These are phyloP conservation scores for Sphaerulina musiva DNA, from an alignment of 2,329 filamentous ascomycete species.

Conservation along the genomic window DNA sequence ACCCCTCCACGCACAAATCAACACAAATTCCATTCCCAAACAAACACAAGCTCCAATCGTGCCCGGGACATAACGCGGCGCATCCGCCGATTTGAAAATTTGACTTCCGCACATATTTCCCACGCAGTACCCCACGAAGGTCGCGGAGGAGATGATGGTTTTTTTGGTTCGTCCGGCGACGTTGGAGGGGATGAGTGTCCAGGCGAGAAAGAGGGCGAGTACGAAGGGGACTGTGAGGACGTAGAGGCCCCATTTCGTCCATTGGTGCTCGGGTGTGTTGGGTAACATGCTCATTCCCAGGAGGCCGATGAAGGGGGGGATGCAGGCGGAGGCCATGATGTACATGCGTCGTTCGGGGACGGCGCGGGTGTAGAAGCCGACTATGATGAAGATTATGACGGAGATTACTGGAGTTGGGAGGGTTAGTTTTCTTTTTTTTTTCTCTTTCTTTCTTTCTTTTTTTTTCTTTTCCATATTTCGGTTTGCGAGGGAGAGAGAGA, in stretches of 20 bases:
- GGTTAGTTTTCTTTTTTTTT: too few relatives aligned
- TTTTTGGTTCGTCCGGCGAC: conserved; percentile 45
- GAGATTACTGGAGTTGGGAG: conserved; percentile 21
- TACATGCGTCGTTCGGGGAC: conserved; percentile 31
- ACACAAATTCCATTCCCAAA: conserved; percentile 28
- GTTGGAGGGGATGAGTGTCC: conserved; percentile 41
- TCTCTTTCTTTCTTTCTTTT: too few relatives aligned
- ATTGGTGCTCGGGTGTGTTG: conserved; percentile 30
- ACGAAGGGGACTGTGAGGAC: conserved; percentile 32
- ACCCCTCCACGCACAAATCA: conserved; percentile 38
- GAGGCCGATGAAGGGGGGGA: conserved; percentile 34
- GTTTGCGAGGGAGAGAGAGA: too few relatives aligned
- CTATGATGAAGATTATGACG: conserved; percentile 30
- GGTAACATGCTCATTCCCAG: conserved; percentile 34
- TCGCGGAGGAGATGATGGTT: conserved; percentile 42
- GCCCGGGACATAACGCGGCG: conserved; percentile 42
- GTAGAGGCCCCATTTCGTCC: conserved; percentile 35
- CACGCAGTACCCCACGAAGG: conserved; percentile 44
- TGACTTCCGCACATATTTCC: conserved; percentile 46
- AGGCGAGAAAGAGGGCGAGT: conserved; percentile 32
- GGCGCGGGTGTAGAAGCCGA: conserved; percentile 31
- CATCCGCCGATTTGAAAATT: conserved; percentile 42
- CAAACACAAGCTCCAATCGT: conserved; percentile 39
- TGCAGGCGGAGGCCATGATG: conserved; percentile 30
- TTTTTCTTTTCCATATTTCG: too few relatives aligned